Base-by-base conservation (phyloP, 352 stramenopile species). In the Phytophthora hybrid region DNA sequence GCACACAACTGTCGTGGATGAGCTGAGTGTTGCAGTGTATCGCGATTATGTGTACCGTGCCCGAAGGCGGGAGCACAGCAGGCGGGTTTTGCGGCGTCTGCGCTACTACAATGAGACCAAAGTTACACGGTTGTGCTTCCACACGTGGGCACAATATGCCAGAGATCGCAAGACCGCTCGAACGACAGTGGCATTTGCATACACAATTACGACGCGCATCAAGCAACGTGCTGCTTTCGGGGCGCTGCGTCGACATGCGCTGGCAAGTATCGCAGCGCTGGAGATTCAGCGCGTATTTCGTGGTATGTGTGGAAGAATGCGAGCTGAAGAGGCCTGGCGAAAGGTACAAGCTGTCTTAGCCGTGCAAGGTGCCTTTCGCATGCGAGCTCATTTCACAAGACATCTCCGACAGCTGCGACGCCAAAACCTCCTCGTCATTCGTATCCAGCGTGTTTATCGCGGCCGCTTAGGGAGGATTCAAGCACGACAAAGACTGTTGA, bases 221-320 rank as follows among this genome's bases (percentile, higher is more conserved):
- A 73, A 87, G 34, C 71, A 76, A 21, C 69, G 61, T 18, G 62
- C 73, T 57, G 87, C 71, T 8, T 92, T 91, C 62, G 13, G 41
- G 14, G 58, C 55, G n/a, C 46, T 91, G 34, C 85, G 83, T 69
- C 52, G 61, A 19, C 63, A 79, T 23, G 78, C 84, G 21, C 77
- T 93, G 31, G 61, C 59, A 52, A 85, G 69, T 26, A 85, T 89
- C 10, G 87, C 84, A 23, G 84, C 83, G 21, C 72, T 88, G 5
- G 87, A 92, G 52, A 89, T 93, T 62, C 87, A 93, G 55, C 82
- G 84, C 5, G 73, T 85, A 19, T 83, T 82, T 63, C 84, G 87
- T 9, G 84, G 87, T 4, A 81, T 84, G 63, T 53, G 69, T 4
- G 84, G 82, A 0, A 71, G 87, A 14, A 72, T 77, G 7, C 31